Evolutionary conservation across 2,329 filamentous ascomycete species (phyloP).

Genomic region (Fusarium sp.): DNA sequence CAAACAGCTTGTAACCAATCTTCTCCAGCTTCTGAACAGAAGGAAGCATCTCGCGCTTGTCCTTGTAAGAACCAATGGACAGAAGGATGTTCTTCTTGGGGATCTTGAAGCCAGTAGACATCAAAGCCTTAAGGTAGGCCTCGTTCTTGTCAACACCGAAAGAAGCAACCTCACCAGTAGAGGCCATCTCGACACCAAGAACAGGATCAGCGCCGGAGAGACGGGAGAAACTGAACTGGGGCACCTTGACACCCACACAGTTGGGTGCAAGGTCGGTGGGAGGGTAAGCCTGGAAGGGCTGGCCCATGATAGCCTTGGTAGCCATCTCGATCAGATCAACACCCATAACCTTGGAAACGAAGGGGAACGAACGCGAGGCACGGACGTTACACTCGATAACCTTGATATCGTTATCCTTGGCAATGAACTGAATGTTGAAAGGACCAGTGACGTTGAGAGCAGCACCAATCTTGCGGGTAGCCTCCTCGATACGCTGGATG

Average conservation of each 20-base stretch:
- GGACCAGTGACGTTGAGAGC: conserved; percentile 96
- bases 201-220: conserved; percentile 96
- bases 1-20: conserved; percentile 95
- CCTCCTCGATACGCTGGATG: conserved; percentile 90
- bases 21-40: conserved; percentile 90
- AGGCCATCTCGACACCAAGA: conserved; percentile 98
- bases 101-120: conserved; percentile 96
- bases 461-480: conserved; percentile 92
- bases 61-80: conserved; percentile 97
- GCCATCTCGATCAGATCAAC: conserved; percentile 98
- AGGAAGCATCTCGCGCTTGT: conserved; percentile 97
- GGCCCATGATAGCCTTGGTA: conserved; percentile 92
- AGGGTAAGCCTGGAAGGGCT: conserved; percentile 86
- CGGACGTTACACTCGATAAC: conserved; percentile 99
- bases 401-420: conserved; percentile 99
- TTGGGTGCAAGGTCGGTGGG: conserved; percentile 78
- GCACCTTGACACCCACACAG: conserved; percentile 96
- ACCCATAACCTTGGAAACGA: conserved; percentile 98
- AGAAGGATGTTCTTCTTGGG: conserved; percentile 95
- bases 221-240: conserved; percentile 98
- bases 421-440: conserved; percentile 99
- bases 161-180: conserved; percentile 96
- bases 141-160: conserved; percentile 97
- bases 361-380: conserved; percentile 95
- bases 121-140: conserved; percentile 94